phyloP scores from a whole-genome alignment of 352 stramenopile genomes.

The Phytophthora vignae region DNA sequence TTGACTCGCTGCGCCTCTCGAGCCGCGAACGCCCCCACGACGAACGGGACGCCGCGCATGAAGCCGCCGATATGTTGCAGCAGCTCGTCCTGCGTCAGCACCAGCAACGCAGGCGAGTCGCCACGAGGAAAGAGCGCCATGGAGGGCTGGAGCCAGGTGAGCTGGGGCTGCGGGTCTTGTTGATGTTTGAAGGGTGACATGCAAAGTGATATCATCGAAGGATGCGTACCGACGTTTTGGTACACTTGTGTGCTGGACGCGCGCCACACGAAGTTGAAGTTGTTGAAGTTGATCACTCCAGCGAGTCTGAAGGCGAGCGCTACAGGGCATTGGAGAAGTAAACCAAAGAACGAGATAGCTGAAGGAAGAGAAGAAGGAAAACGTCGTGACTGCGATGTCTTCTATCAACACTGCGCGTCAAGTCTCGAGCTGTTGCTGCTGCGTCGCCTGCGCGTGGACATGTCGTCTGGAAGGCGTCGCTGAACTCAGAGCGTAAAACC shows the following conservation, averaged over 20 bases:
- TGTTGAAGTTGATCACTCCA: conserved; percentile 7
- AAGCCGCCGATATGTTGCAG: conserved; percentile 36
- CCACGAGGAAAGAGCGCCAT: conserved; percentile 22
- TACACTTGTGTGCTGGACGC: background rate
- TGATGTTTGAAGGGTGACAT: conserved; percentile 3
- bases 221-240: background rate
- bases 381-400: too few relatives aligned
- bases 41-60: conserved; percentile 39
- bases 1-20: conserved; percentile 11
- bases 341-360: background rate
- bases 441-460: too few relatives aligned
- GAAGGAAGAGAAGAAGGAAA: too few relatives aligned
- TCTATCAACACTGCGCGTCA: too few relatives aligned
- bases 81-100: conserved; percentile 35
- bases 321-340: background rate
- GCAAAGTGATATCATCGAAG: background rate
- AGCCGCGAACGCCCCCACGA: conserved; percentile 33
- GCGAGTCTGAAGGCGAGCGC: background rate
- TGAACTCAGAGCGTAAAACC: too few relatives aligned
- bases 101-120: conserved; percentile 28
- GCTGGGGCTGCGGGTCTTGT: background rate
- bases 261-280: conserved; percentile 1
- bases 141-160: background rate
- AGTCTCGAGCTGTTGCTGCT: too few relatives aligned
- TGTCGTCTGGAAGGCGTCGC: too few relatives aligned